These are phyloP conservation scores for Penicillium turbatum DNA, from an alignment of 495 filamentous ascomycete genomes.

Conservation along the genomic window DNA sequence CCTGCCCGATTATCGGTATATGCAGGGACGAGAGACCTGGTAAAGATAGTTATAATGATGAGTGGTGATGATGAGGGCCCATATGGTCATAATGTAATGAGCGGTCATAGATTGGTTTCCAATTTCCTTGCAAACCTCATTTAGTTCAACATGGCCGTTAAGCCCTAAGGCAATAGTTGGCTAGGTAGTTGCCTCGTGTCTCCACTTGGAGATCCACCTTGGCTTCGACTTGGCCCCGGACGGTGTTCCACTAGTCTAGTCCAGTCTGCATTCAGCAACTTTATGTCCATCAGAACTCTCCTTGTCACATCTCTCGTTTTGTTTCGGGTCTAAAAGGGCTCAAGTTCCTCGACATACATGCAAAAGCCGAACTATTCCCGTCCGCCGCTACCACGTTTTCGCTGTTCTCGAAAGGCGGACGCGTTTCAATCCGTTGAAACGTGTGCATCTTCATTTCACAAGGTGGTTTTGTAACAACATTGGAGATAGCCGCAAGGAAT, in stretches of 20 bases:
- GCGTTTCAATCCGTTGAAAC: no score
- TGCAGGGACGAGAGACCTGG: background rate
- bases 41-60: background rate
- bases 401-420: no score
- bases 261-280: background rate
- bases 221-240: background rate
- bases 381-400: no score
- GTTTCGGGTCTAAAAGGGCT: background rate
- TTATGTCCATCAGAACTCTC: background rate
- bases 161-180: background rate
- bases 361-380: no score
- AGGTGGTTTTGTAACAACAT: no score
- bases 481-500: no score
- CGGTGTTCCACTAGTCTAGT: background rate
- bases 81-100: background rate
- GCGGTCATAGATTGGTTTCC: background rate
- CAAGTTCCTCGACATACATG: no score
- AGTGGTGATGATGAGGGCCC: background rate
- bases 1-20: background rate
- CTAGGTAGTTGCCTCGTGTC: no score
- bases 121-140: background rate
- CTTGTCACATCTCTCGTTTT: background rate
- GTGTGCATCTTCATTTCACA: no score
- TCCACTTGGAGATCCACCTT: background rate
- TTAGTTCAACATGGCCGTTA: background rate